phyloP scores from a whole-genome alignment of 2,329 filamentous ascomycete genomes.

The Niveomyces coronatus region DNA sequence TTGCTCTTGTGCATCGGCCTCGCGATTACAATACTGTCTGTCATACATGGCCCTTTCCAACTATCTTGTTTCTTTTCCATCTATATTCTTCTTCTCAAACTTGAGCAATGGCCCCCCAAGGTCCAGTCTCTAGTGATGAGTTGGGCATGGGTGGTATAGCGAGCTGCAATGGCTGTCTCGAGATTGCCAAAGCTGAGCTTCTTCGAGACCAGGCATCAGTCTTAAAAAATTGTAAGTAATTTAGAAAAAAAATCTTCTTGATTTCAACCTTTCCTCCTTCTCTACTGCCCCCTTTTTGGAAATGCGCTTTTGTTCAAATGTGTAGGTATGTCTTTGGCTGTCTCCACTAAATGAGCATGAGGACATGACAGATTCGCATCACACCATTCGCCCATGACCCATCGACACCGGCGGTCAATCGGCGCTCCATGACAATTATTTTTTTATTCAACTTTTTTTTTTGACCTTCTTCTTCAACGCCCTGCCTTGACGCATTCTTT shows the following conservation, averaged over 20 bases:
- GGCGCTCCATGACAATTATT: neutral
- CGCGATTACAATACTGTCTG: too few species aligned
- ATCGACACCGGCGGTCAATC: slow-evolving; percentile 1
- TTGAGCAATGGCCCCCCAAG: slow-evolving; percentile 5
- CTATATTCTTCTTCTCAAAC: too few species aligned
- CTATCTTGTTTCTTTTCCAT: too few species aligned
- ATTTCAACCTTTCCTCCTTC: neutral
- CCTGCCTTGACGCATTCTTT: too few species aligned
- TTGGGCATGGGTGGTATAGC: too few species aligned
- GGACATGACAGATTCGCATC: slow-evolving; percentile 10
- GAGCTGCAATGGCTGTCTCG: slow-evolving; percentile 4
- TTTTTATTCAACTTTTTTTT: neutral
- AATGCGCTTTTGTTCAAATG: too few species aligned
- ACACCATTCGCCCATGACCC: too few species aligned
- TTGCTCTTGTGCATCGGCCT: too few species aligned
- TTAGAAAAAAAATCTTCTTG: neutral
- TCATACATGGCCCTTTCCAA: too few species aligned
- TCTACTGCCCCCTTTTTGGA: neutral
- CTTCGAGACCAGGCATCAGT: neutral
- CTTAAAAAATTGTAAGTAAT: neutral
- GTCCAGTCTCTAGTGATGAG: neutral
- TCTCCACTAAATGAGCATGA: slow-evolving; percentile 8
- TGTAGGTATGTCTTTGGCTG: too few species aligned
- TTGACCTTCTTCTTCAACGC: neutral
- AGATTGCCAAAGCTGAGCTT: slow-evolving; percentile 6